These are phyloP conservation scores for Leccinum subtestaceum DNA, from an alignment of 768 basidiomycete species.

Conservation along the genomic window DNA sequence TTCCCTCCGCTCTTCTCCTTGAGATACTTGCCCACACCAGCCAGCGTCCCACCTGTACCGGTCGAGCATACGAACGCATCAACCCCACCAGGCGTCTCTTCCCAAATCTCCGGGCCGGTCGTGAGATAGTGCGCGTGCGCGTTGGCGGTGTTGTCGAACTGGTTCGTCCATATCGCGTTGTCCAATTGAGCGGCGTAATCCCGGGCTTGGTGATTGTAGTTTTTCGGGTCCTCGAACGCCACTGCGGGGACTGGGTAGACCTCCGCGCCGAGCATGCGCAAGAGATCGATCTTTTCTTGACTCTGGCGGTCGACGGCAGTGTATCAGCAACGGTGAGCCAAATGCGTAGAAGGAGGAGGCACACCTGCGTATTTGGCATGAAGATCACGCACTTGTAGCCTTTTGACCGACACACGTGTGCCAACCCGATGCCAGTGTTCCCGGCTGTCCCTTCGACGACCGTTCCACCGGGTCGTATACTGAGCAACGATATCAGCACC, in stretches of 20 bases:
- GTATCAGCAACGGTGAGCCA: background rate
- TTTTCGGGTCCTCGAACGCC: slow-evolving; percentile 88
- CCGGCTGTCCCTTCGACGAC: slow-evolving; percentile 98
- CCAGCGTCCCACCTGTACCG: slow-evolving; percentile 94
- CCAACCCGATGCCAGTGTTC: slow-evolving; percentile 95
- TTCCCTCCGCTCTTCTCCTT: slow-evolving; percentile 78
- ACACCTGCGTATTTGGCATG: slow-evolving; percentile 93
- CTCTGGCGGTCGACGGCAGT: slow-evolving; percentile 50
- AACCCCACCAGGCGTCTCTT: slow-evolving; percentile 72
- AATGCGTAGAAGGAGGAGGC: background rate
- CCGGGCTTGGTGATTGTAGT: slow-evolving; percentile 98
- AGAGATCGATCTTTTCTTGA: slow-evolving; percentile 97
- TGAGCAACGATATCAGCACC: slow-evolving; percentile 22
- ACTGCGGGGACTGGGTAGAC: slow-evolving; percentile 96
- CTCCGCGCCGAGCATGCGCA: slow-evolving; percentile 96
- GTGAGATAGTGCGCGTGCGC: slow-evolving; percentile 81
- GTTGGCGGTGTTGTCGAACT: slow-evolving; percentile 97
- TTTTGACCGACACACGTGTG: slow-evolving; percentile 87
- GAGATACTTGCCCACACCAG: slow-evolving; percentile 81
- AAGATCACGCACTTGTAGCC: slow-evolving; percentile 99
- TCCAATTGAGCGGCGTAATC: slow-evolving; percentile 71
- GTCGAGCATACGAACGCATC: slow-evolving; percentile 95
- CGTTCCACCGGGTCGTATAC: slow-evolving; percentile 90
- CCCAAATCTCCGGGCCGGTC: slow-evolving; percentile 97
- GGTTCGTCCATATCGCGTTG: slow-evolving; percentile 96